Evolutionary conservation across 2,329 filamentous ascomycete genomes (phyloP).

Genomic region (Colletotrichum australisinense): DNA sequence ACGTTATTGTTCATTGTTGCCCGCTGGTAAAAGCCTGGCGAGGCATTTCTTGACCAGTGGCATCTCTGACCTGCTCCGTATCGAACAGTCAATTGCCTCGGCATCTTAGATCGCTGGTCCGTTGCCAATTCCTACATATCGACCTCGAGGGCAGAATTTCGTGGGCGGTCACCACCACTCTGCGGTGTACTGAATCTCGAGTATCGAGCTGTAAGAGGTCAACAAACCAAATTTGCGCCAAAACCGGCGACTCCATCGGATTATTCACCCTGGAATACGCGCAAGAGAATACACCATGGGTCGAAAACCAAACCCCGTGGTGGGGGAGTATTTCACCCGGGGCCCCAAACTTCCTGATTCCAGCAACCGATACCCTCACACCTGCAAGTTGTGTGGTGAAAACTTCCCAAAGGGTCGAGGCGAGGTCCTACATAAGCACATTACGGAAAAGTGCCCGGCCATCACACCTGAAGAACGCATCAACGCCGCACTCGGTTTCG

Average conservation of each 20-base stretch:
- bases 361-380: slow-evolving; percentile 92
- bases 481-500: slow-evolving; percentile 62
- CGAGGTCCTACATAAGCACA: slow-evolving; percentile 83
- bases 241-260: not conserved
- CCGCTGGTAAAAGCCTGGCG: slow-evolving; percentile 20
- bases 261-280: not conserved
- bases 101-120: slow-evolving; percentile 7
- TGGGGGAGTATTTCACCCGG: slow-evolving; percentile 88
- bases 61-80: not conserved
- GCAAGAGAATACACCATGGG: slow-evolving; percentile 69
- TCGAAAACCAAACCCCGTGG: slow-evolving; percentile 84
- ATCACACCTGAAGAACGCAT: slow-evolving; percentile 80
- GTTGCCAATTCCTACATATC: slow-evolving; percentile 23
- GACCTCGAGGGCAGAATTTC: slow-evolving; percentile 30
- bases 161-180: slow-evolving; percentile 31
- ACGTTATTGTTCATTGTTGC: slow-evolving; percentile 19
- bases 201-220: slow-evolving; percentile 10
- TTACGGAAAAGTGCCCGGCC: slow-evolving; percentile 88
- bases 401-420: slow-evolving; percentile 91
- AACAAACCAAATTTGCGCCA: not conserved
- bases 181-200: slow-evolving; percentile 13
- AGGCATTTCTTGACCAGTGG: slow-evolving; percentile 27
- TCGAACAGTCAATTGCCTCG: not conserved
- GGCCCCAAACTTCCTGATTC: slow-evolving; percentile 88
- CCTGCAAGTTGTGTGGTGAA: slow-evolving; percentile 88